Base-by-base conservation (phyloP, 257 asterid genomes). In the Catharanthus roseus region DNA sequence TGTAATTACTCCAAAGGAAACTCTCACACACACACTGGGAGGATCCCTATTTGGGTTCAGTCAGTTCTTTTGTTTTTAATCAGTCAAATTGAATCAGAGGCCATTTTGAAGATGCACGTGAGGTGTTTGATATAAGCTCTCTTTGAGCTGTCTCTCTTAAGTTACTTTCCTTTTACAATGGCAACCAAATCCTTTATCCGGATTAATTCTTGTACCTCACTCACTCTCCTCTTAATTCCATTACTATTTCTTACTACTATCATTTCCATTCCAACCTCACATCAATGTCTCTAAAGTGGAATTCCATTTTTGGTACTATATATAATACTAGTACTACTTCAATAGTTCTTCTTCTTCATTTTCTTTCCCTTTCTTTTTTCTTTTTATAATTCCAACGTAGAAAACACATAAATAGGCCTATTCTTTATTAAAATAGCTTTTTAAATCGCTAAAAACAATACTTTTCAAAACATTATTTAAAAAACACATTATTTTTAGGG, bases 21-120 rank as follows among this genome's bases (percentile, higher is more conserved):
- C 23, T 58, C 63, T 38, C n/a, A n/a, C n/a, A n/a, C n/a, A n/a
- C n/a, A n/a, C 12, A 57, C 38, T 10, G 63, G 65, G 41, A 23
- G n/a, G n/a, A n/a, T n/a, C n/a, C n/a, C n/a, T n/a, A n/a, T n/a
- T n/a, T n/a, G n/a, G n/a, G n/a, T n/a, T n/a, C n/a, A n/a, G n/a
- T n/a, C 62, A 33, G 44, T 42, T 38, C 56, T 28, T 72, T 67
- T n/a, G 47, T 21, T 67, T n/a, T 74, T 74, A 69, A 67, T 31
- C 24, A 33, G 73, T 74, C 78, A 67, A 74, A 74, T 34, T 23
- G 44, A 39, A 56, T 56, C 47, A 67, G 73, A 45, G 31, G 44
- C 69, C 78, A 67, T 67, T 47, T 62, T 74, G 18, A n/a, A 31
- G 67, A 42, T 44, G 70, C 78, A 74, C 73, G 70, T 74, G 78